These are phyloP conservation scores for Cichorium intybus DNA, from an alignment of 140 eudicot species.

Conservation along the genomic window DNA sequence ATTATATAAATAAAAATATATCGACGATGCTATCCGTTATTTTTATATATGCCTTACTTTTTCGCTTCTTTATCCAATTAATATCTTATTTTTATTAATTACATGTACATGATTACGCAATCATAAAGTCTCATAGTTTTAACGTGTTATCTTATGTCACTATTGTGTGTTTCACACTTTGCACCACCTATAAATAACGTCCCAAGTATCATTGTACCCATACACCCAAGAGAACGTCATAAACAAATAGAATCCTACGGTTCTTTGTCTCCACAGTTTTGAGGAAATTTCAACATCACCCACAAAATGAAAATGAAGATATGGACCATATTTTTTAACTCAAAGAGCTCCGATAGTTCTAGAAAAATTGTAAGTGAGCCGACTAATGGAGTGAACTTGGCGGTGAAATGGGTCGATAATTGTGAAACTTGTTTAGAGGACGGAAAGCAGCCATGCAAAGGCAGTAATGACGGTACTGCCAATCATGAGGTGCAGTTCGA, in stretches of 20 bases:
- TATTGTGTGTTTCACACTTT: conserved; percentile 15
- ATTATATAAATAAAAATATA: too few species aligned
- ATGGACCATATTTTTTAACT: conserved; percentile 2
- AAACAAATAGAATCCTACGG: conserved; percentile 20
- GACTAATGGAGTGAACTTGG: conserved; percentile 20
- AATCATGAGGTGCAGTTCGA: conserved; percentile 16
- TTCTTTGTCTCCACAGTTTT: conserved; percentile 30
- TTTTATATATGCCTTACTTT: too few species aligned
- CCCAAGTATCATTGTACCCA: conserved; percentile 13
- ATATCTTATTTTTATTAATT: too few species aligned
- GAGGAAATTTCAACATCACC: conserved; percentile 13
- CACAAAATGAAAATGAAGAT: conserved; percentile 14
- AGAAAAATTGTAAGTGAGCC: conserved; percentile 11
- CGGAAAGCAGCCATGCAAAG: conserved; percentile 28
- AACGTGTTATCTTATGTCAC: conserved; percentile 18
- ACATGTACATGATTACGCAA: too few species aligned
- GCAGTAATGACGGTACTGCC: background rate
- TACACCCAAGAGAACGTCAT: conserved; percentile 23
- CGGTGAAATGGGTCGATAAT: conserved; percentile 27
- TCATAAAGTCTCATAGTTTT: too few species aligned
- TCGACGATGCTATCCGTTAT: too few species aligned
- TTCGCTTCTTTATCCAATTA: too few species aligned
- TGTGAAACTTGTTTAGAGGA: conserved; percentile 42
- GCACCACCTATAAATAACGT: conserved; percentile 28
- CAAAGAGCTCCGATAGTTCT: conserved; percentile 14